phyloP scores from a whole-genome alignment of 2,329 filamentous ascomycete species.

The Fusarium irregulare region DNA sequence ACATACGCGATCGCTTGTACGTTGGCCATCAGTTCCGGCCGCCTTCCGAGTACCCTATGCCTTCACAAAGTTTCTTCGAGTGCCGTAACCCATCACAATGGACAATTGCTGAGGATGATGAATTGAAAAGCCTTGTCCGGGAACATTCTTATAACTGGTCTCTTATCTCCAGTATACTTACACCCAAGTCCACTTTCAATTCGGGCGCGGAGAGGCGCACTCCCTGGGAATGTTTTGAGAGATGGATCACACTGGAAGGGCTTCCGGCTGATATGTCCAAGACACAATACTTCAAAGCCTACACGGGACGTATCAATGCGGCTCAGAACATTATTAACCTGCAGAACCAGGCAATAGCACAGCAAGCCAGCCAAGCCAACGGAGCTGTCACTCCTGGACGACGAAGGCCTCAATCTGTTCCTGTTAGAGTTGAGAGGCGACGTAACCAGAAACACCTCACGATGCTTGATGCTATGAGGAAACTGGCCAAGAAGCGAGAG shows the following conservation, averaged over 20 bases:
- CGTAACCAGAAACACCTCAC: slow-evolving; percentile 88
- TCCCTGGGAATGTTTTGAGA: slow-evolving; percentile 98
- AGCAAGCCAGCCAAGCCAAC: slow-evolving; percentile 61
- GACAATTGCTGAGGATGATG: slow-evolving; percentile 90
- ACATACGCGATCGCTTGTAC: slow-evolving; percentile 88
- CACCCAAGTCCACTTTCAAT: slow-evolving; percentile 78
- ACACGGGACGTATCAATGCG: slow-evolving; percentile 69
- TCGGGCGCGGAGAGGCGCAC: slow-evolving; percentile 90
- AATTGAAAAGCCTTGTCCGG: slow-evolving; percentile 83
- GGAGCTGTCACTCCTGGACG: slow-evolving; percentile 56
- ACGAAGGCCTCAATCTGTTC: slow-evolving; percentile 76
- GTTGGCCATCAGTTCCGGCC: slow-evolving; percentile 93
- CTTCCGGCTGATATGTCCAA: slow-evolving; percentile 93
- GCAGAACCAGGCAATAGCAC: slow-evolving; percentile 62
- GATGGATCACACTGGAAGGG: slow-evolving; percentile 93
- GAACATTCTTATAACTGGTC: slow-evolving; percentile 99
- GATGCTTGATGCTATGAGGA: slow-evolving; percentile 93
- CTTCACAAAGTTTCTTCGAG: slow-evolving; percentile 90
- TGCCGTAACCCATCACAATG: slow-evolving; percentile 88
- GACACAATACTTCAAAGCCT: slow-evolving; percentile 90
- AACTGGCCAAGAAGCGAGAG: slow-evolving; percentile 94
- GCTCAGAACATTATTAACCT: slow-evolving; percentile 67
- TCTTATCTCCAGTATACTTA: slow-evolving; percentile 84
- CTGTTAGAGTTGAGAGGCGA: slow-evolving; percentile 86
- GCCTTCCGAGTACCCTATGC: slow-evolving; percentile 92